A percentile compares a stretch with the other conserved stretches of the same genome.
Conservation (phyloP, 2,329 filamentous ascomycete species). For the Colletotrichum sp. region DNA sequence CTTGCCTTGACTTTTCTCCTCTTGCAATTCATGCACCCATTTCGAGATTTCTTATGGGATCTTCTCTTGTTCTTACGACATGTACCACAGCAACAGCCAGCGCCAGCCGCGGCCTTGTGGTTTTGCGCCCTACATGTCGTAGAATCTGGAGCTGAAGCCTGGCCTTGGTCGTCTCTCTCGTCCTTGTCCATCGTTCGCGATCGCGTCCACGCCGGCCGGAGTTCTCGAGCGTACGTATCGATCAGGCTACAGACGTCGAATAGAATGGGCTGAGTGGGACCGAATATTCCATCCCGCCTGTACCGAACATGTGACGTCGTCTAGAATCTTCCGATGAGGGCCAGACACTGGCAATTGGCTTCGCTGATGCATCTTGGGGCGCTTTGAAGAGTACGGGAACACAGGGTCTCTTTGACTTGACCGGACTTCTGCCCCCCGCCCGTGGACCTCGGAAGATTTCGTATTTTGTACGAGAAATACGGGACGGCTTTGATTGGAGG, state of each 20-base stretch:
- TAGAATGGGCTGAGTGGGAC: neutral
- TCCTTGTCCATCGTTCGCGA: neutral
- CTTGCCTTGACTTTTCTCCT: slow-evolving; percentile 23
- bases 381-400: neutral
- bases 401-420: neutral
- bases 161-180: neutral
- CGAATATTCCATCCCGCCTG: neutral
- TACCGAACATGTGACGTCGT: neutral
- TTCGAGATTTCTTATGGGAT: slow-evolving; percentile 21
- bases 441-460: neutral
- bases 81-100: slow-evolving; percentile 1
- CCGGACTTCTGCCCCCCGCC: neutral
- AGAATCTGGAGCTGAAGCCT: neutral
- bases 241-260: neutral
- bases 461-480: neutral
- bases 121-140: neutral
- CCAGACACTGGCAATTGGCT: neutral
- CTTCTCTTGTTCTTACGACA: slow-evolving; percentile 15
- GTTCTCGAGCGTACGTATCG: neutral
- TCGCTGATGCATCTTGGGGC: neutral
- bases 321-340: neutral
- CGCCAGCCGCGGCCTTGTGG: neutral
- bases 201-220: neutral
- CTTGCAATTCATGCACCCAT: slow-evolving; percentile 24
- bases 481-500: neutral